Evolutionary conservation across 495 filamentous ascomycete genomes (phyloP).

Genomic region (Talaromyces trachyspermus): DNA sequence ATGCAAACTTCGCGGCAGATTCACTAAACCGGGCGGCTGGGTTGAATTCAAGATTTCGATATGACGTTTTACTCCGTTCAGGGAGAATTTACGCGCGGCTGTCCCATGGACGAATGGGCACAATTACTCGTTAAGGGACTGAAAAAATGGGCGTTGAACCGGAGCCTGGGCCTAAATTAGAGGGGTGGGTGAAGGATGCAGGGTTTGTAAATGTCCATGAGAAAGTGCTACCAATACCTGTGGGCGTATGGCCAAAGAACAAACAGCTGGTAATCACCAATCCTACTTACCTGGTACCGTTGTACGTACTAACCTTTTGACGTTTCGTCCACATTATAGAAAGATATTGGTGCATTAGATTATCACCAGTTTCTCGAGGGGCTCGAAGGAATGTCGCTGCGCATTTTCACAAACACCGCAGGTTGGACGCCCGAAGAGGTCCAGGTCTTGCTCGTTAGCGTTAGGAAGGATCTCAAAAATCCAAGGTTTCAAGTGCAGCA

Average conservation of each 20-base stretch:
- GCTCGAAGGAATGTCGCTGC: slow-evolving; percentile 26
- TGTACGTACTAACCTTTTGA: neutral
- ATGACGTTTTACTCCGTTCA: slow-evolving; percentile 14
- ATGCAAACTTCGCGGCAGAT: slow-evolving; percentile 2
- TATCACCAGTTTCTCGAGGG: slow-evolving; percentile 25
- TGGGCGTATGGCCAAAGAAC: slow-evolving; percentile 24
- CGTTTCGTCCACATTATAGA: slow-evolving; percentile 9
- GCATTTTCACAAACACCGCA: slow-evolving; percentile 44
- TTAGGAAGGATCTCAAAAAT: slow-evolving; percentile 46
- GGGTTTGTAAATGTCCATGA: slow-evolving; percentile 18
- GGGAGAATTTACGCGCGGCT: slow-evolving; percentile 10
- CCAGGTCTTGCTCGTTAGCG: slow-evolving; percentile 43
- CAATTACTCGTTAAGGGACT: neutral
- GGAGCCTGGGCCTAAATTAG: slow-evolving; percentile 11
- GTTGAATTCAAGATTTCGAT: slow-evolving; percentile 22
- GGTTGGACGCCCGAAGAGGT: slow-evolving; percentile 49
- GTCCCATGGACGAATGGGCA: slow-evolving; percentile 4
- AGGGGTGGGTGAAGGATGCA: slow-evolving; percentile 12
- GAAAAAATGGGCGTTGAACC: slow-evolving; percentile 8
- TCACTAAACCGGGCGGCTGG: slow-evolving; percentile 22
- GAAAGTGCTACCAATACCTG: slow-evolving; percentile 13
- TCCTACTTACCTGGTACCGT: neutral
- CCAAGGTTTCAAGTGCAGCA: slow-evolving; percentile 40
- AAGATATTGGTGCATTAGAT: slow-evolving; percentile 28
- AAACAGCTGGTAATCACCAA: slow-evolving; percentile 9